Evolutionary conservation across 352 stramenopile species (phyloP).

Genomic region (Globisporangium emineosum): DNA sequence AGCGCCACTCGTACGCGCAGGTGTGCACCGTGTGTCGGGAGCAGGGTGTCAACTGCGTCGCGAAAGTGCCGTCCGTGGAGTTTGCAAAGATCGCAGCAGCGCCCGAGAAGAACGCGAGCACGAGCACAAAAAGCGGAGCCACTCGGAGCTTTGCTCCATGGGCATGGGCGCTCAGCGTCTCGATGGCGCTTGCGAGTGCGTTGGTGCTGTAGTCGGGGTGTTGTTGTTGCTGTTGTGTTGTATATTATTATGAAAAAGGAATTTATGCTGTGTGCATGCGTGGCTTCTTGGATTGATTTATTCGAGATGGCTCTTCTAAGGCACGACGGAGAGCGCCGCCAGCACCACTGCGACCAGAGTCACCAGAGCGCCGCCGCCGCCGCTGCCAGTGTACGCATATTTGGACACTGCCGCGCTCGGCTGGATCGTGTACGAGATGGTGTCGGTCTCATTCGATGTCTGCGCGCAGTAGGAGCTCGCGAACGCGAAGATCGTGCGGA

Average conservation of each 20-base stretch:
- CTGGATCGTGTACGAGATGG: slow-evolving; percentile 13
- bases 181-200: background rate
- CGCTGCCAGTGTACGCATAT: background rate
- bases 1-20: slow-evolving; percentile 56
- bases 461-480: slow-evolving; percentile 14
- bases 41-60: slow-evolving; percentile 32
- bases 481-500: slow-evolving; percentile 14
- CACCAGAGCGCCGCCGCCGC: background rate
- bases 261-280: no score
- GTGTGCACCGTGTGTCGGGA: slow-evolving; percentile 56
- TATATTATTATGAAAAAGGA: slow-evolving; percentile 5
- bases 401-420: background rate
- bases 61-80: slow-evolving; percentile 31
- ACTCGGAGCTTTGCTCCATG: background rate
- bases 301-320: background rate
- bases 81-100: slow-evolving; percentile 42
- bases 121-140: background rate
- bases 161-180: background rate
- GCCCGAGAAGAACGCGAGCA: slow-evolving; percentile 23
- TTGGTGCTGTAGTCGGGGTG: background rate
- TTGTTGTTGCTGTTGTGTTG: background rate
- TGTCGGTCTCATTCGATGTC: slow-evolving; percentile 11
- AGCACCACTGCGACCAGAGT: background rate
- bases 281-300: no score
- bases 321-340: background rate